Conservation (phyloP, 148 eudicot species). For the Arctostaphylos glauca region DNA sequence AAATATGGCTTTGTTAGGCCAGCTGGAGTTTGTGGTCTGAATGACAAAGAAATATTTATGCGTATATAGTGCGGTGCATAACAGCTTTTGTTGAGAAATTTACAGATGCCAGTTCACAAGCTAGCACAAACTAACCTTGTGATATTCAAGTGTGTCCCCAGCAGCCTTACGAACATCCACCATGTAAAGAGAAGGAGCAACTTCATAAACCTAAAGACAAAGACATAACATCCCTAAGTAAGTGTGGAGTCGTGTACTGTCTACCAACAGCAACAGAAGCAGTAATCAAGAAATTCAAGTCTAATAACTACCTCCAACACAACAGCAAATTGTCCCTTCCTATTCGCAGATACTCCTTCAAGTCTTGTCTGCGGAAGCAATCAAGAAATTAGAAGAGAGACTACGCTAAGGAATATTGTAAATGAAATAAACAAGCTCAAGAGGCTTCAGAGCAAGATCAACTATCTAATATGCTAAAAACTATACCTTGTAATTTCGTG, state of each 20-base stretch:
- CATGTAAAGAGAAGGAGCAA: conserved; percentile 96
- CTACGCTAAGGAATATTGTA: neutral
- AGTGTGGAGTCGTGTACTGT: neutral
- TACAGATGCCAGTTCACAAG: neutral
- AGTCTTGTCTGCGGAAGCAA: conserved; percentile 68
- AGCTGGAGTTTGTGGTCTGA: neutral
- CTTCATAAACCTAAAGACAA: conserved; percentile 67
- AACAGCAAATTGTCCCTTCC: conserved; percentile 71
- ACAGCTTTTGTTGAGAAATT: neutral
- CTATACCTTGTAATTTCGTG: conserved; percentile 71
- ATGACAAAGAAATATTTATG: neutral
- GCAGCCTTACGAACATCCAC: conserved; percentile 85
- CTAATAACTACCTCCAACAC: conserved; percentile 39
- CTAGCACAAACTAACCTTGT: conserved; percentile 38
- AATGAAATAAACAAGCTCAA: neutral
- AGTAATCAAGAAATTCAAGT: conserved; percentile 8
- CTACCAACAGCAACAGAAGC: neutral
- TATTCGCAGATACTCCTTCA: conserved; percentile 74
- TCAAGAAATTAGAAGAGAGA: conserved; percentile 3
- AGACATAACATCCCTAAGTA: neutral
- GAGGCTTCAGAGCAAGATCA: conserved; percentile 4
- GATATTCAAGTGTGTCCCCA: conserved; percentile 89
- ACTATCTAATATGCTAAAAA: neutral
- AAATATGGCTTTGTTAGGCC: neutral
- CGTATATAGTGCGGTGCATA: neutral